Evolutionary conservation across 345 rosid species (phyloP).

Genomic region (Cardamine occulta): DNA sequence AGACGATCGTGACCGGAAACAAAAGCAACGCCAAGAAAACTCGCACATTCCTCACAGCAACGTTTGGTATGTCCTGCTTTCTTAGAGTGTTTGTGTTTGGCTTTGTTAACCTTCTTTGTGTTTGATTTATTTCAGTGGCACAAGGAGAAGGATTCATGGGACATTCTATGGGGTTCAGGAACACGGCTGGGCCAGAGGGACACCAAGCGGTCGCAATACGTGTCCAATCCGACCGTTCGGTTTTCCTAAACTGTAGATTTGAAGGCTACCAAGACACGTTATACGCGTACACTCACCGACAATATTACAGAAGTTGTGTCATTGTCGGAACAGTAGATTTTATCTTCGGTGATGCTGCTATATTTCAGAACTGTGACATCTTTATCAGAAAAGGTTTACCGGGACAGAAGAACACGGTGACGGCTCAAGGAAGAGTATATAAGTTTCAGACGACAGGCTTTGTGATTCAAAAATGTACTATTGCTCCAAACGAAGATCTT

Average conservation of each 20-base stretch:
- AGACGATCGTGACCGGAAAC: conserved; percentile 65
- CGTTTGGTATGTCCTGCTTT: conserved; percentile 57
- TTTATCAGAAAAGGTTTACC: conserved; percentile 58
- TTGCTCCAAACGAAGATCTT: conserved; percentile 54
- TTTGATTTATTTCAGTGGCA: conserved; percentile 50
- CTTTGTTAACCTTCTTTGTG: background rate
- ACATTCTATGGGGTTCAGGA: conserved; percentile 77
- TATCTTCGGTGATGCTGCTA: conserved; percentile 84
- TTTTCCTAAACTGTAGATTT: conserved; percentile 76
- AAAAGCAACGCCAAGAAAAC: conserved; percentile 64
- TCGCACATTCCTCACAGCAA: conserved; percentile 64
- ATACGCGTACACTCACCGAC: conserved; percentile 78
- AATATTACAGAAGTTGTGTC: conserved; percentile 72
- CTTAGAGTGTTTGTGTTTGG: background rate
- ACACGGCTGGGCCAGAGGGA: conserved; percentile 80
- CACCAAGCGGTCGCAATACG: conserved; percentile 81
- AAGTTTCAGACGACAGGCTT: conserved; percentile 67
- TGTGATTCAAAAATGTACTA: conserved; percentile 71
- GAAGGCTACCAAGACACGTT: conserved; percentile 83
- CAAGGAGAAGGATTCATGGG: conserved; percentile 70
- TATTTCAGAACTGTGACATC: conserved; percentile 79
- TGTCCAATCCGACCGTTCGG: conserved; percentile 64
- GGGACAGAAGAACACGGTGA: conserved; percentile 62
- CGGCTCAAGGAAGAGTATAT: conserved; percentile 72
- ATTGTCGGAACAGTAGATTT: conserved; percentile 76